A percentile compares a stretch with the other conserved stretches of the same genome.
phyloP scores from a whole-genome alignment of 2,329 filamentous ascomycete species.

The Pochonia chlamydosporia region DNA sequence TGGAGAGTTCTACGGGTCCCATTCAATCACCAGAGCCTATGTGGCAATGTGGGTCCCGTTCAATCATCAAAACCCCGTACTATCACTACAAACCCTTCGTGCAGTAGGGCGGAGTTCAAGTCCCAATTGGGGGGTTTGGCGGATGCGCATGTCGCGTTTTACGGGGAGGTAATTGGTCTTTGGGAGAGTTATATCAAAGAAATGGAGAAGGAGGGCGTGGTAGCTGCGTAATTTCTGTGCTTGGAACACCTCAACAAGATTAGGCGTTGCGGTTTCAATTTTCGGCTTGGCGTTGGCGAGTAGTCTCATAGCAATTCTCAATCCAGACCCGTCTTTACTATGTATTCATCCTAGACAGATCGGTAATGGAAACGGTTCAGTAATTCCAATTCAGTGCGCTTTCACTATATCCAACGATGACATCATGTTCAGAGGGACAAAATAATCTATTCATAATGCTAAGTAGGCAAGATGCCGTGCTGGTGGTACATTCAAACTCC shows the following conservation, averaged over 20 bases:
- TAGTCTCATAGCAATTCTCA: neutral
- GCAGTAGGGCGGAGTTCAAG: constrained; percentile 88
- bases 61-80: too few species aligned
- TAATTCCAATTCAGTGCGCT: too few species aligned
- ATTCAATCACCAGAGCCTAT: too few species aligned
- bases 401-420: too few species aligned
- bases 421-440: neutral
- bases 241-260: neutral
- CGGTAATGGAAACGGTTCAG: too few species aligned
- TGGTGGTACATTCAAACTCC: neutral
- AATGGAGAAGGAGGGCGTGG: constrained; percentile 64
- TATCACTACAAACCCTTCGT: too few species aligned
- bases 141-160: constrained; percentile 82
- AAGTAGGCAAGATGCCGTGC: neutral
- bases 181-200: constrained; percentile 90
- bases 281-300: constrained; percentile 8
- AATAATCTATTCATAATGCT: neutral
- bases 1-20: too few species aligned
- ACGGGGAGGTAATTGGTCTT: constrained; percentile 68
- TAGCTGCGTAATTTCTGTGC: constrained; percentile 8
- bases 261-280: neutral
- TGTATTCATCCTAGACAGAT: too few species aligned
- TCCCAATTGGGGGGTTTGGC: constrained; percentile 78
- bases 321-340: too few species aligned
- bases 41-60: too few species aligned